A percentile compares a stretch with the other conserved stretches of the same genome.
These are phyloP conservation scores for Phaeosphaeria sp. DNA, from an alignment of 2,329 filamentous ascomycete species.

Conservation along the genomic window DNA sequence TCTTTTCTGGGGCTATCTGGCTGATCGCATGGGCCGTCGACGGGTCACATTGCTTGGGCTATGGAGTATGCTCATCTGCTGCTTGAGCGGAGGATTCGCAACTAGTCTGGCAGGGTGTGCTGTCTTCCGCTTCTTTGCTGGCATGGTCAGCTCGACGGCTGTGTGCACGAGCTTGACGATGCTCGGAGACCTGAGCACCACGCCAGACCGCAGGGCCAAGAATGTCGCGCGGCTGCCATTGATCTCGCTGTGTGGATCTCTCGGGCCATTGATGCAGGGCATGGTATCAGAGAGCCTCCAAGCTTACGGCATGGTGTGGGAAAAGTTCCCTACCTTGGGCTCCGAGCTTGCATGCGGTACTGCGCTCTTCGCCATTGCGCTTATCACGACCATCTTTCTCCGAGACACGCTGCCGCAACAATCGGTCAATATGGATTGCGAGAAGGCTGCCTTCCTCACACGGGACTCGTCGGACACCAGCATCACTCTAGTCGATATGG, in stretches of 20 bases:
- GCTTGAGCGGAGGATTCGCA: constrained; percentile 56
- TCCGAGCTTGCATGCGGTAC: constrained; percentile 54
- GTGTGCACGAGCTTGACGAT: constrained; percentile 55
- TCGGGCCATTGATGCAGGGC: constrained; percentile 54
- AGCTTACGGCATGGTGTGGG: constrained; percentile 52
- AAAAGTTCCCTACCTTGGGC: constrained; percentile 52
- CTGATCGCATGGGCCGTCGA: constrained; percentile 53
- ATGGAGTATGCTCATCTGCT: constrained; percentile 53
- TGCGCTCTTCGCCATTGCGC: constrained; percentile 50
- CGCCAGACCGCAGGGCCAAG: constrained; percentile 45
- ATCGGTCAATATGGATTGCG: constrained; percentile 48
- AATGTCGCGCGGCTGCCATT: constrained; percentile 55
- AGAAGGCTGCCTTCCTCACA: constrained; percentile 56
- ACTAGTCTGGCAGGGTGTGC: constrained; percentile 52
- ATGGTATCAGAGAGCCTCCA: constrained; percentile 52
- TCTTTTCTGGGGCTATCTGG: constrained; percentile 54
- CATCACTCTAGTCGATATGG: constrained; percentile 42
- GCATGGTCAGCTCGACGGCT: constrained; percentile 53
- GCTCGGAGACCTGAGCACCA: constrained; percentile 54
- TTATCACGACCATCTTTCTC: constrained; percentile 50
- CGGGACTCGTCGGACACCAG: constrained; percentile 45
- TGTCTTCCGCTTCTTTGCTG: constrained; percentile 53
- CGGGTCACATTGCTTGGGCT: constrained; percentile 55
- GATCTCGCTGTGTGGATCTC: constrained; percentile 53
- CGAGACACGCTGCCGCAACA: constrained; percentile 48